A percentile compares a stretch with the other conserved stretches of the same genome.
These are phyloP conservation scores for Aspergillus hiratsukae DNA, from an alignment of 2,329 filamentous ascomycete genomes.

Conservation along the genomic window DNA sequence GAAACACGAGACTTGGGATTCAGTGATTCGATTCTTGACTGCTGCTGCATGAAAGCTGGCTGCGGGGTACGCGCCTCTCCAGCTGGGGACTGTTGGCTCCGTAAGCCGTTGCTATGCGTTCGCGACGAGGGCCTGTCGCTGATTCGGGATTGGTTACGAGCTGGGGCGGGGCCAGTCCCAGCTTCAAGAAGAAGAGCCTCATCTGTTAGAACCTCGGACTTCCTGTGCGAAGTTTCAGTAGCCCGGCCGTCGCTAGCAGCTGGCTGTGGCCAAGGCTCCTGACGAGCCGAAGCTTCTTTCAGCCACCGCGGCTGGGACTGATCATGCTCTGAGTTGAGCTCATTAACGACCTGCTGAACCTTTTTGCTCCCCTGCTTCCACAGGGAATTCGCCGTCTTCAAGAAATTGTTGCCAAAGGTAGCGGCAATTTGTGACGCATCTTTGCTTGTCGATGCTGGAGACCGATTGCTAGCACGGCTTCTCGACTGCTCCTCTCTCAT, in stretches of 20 bases:
- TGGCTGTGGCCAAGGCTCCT: constrained; percentile 15
- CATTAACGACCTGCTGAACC: constrained; percentile 84
- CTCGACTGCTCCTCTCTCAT: constrained; percentile 50
- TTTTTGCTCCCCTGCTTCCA: constrained; percentile 96
- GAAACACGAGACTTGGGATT: constrained; percentile 61
- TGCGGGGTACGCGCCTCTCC: constrained; percentile 23
- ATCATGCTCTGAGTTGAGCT: constrained; percentile 71
- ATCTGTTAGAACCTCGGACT: constrained; percentile 49
- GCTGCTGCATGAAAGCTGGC: constrained; percentile 55
- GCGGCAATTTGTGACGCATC: constrained; percentile 79
- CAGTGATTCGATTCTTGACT: constrained; percentile 31
- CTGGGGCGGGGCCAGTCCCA: constrained; percentile 21
- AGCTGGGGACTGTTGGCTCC: constrained; percentile 18
- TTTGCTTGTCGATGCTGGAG: constrained; percentile 52
- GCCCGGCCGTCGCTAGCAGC: constrained; percentile 18
- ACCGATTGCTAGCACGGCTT: constrained; percentile 26
- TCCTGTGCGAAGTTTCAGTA: constrained; percentile 13
- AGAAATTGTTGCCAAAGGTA: constrained; percentile 73
- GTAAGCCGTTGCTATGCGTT: constrained; percentile 16
- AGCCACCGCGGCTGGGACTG: constrained; percentile 91
- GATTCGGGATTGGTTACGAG: constrained; percentile 23
- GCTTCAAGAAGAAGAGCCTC: constrained; percentile 46
- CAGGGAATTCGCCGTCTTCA: constrained; percentile 90
- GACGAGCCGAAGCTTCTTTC: constrained; percentile 58
- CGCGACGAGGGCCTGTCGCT: constrained; percentile 18